A percentile compares a stretch with the other conserved stretches of the same genome.
Conservation (phyloP, 1,284 basidiomycete species). For the Heterobasidion irregulare region DNA sequence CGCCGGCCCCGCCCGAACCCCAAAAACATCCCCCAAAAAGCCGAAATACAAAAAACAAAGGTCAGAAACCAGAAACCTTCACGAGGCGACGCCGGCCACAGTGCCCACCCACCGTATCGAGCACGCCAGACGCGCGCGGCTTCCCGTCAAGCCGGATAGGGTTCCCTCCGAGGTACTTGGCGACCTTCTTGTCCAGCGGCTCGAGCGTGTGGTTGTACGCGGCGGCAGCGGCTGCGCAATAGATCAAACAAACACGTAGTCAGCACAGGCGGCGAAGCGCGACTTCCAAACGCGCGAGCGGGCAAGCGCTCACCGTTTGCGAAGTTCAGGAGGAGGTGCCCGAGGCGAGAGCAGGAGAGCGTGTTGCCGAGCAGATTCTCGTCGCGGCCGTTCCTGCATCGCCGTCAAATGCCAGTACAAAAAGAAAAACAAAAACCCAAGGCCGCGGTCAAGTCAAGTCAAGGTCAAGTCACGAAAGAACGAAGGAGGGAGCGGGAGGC, state of each 20-base stretch:
- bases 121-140: constrained; percentile 70
- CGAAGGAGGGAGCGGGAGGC: neutral
- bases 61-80: no score
- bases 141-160: constrained; percentile 69
- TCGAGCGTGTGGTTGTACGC: constrained; percentile 61
- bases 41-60: no score
- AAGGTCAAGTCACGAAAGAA: no score
- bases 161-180: constrained; percentile 63
- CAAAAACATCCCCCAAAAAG: no score
- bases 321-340: constrained; percentile 53
- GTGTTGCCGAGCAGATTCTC: constrained; percentile 73
- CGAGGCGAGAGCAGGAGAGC: constrained; percentile 57
- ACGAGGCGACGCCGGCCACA: neutral
- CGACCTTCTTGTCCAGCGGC: constrained; percentile 54
- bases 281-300: neutral
- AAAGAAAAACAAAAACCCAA: neutral
- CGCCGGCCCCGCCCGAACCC: no score
- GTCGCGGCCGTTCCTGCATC: constrained; percentile 51
- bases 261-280: neutral
- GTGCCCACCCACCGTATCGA: constrained; percentile 55
- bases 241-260: neutral
- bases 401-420: neutral
- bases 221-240: constrained; percentile 47
- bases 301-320: constrained; percentile 36
- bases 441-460: neutral